Base-by-base conservation (phyloP, 495 filamentous ascomycete genomes). In the Clohesyomyces aquaticus region DNA sequence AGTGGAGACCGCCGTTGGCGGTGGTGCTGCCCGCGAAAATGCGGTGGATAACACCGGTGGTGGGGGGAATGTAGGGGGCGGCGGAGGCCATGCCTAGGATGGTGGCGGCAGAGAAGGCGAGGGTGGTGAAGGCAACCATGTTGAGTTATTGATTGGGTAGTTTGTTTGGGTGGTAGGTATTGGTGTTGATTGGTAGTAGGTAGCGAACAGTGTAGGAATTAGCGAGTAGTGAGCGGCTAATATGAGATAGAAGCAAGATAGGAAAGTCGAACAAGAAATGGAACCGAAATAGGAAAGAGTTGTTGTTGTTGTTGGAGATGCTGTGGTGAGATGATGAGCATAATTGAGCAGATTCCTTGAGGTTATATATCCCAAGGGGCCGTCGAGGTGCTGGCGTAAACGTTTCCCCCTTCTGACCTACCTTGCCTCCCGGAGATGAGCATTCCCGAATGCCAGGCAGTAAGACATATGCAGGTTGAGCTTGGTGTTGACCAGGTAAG, bases 1-100 rank as follows among this genome's bases (percentile, higher is more conserved):
- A 71, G 55, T 58, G 64, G 4, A 71, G 68, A 48, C 62, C 63
- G 2, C n/a, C 22, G 66, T 68, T 68, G 4, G 25, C 63, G 51
- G 32, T 38, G 1, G 48, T 66, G 45, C 49, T 52, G 43, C 68
- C 68, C 32, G 60, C 68, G 49, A 48, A 57, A 50, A 71, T 65
- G 59, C 65, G 65, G 59, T 67, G 68, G 29, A 59, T 59, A 42
- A 59, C 56, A 27, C 55, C 49, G 51, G 60, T 53, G 22, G 42
- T 6, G 22, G 47, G 60, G 1, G 29, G 4, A 32, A 46, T 47
- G 21, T 43, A 27, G 35, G 67, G 53, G 21, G 59, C 59, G 38
- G 67, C 63, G 27, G 43, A 21, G 12, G 59, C 43, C 50, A 61
- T 18, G 49, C 22, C 43, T 26, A 56, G 11, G 51, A 65, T 8